Evolutionary conservation across 768 basidiomycete genomes (phyloP), one percentile per base, ranked within the genome.

Genomic region (Vishniacozyma victoriae): DNA sequence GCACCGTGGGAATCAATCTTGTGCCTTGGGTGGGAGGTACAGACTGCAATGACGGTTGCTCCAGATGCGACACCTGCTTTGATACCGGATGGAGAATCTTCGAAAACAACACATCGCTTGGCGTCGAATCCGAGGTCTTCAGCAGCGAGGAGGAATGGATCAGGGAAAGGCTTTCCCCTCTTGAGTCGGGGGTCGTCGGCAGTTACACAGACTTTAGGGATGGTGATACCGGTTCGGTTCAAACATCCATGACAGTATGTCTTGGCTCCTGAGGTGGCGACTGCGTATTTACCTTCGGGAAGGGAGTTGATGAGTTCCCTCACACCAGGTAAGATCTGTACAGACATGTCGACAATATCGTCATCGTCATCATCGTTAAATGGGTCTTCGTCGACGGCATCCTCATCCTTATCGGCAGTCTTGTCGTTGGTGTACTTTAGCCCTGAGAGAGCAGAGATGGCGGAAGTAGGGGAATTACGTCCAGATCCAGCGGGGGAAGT

Each of bases 141-240:
- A 27, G 72, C 72, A 18, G 72, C 72, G 37, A 74, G 64, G 41
- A 74, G 62, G 68, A 74, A 74, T 5, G 73, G 72, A 36, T 62
- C 55, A 22, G 59, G 73, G 64, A 62, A 62, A 16, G 73, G 73
- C 62, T 74, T 73, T 31, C 71, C 71, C 25, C 39, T 79, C 63
- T 82, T 80, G 56, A 85, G 76, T 26, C 83, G 80, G 58, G 81
- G 79, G 75, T 85, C 83, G 65, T 85, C 84, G 35, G 82, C 84
- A 22, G 84, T 86, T 70, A 86, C 82, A 23, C 83, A 85, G 33
- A 85, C 78, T 38, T 74, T 69, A 19, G 84, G 84, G 6, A 82
- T 81, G 1, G 74, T 75, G 70, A 85, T 85, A 12, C 82, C 48
- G 6, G 12, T 39, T 19, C 39, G 20, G 15, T 33, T 46, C 27